Base-by-base conservation (phyloP, 768 basidiomycete genomes). In the Lentinula sp. region DNA sequence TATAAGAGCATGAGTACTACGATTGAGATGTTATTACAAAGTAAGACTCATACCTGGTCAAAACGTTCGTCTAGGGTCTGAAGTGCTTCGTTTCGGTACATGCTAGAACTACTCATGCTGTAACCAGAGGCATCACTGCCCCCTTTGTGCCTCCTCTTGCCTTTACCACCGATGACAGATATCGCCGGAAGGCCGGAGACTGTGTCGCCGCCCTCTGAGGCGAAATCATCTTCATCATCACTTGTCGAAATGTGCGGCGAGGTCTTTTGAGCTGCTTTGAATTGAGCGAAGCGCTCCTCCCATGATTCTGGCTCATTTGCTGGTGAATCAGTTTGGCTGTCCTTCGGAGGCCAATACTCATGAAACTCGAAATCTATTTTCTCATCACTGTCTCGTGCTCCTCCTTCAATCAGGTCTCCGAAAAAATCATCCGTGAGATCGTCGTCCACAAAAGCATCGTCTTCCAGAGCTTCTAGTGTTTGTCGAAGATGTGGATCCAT, bases 401-500 rank as follows among this genome's bases (percentile, higher is more conserved):
- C 93, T 18, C 84, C 86, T 43, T 71, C 77, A 32, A 95, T 84
- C 2, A 94, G 75, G 63, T 89, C 82, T 10, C 75, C 76, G 62
- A 94, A 94, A 71, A 93, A 93, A 69, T 87, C 82, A 57, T 93
- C 92, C 37, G 82, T 85, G 4, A 88, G 70, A 9, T 74, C 80
- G 61, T 87, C 89, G 45, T 93, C 89, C 15, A 97, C 89, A 68
- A 96, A 99, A 2, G 89, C 95, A 62, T 96, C 94, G 67, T 99
- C 95, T 62, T 98, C 97, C 23, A 99, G 76, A 1, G 97, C 97
- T 69, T 97, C 95, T 15, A 99, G 76, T 0, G 86, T 85, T 73
- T 99, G 97, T 28, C 97, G 81, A 31, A 98, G 80, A 74, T 95
- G 93, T 5, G 94, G 93, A 70, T 99, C 92, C 91, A 99, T 92